phyloP scores from a whole-genome alignment of 129 eudicot genomes.

The Flaveria sonorensis region DNA sequence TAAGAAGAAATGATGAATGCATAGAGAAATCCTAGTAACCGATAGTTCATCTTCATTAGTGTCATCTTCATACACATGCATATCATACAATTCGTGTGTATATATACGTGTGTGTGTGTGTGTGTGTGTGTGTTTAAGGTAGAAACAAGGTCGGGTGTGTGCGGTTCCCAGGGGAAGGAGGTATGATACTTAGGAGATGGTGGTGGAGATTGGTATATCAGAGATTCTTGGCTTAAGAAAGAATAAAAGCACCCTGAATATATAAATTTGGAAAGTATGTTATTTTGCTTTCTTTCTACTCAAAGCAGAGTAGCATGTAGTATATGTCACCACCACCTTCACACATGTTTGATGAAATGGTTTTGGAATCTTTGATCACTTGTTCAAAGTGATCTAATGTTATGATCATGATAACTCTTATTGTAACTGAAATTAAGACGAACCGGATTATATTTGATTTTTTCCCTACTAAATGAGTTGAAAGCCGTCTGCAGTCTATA shows the following conservation, averaged over 20 bases:
- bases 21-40: conserved; percentile 26
- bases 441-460: no score
- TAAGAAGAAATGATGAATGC: conserved; percentile 16
- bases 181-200: conserved; percentile 24
- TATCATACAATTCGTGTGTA: conserved; percentile 1
- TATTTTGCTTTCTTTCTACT: conserved; percentile 55
- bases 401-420: background rate
- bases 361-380: conserved; percentile 9
- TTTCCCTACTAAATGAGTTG: background rate
- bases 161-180: conserved; percentile 23
- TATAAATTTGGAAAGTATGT: conserved; percentile 20
- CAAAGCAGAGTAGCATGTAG: conserved; percentile 30
- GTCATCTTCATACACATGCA: conserved; percentile 12
- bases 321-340: background rate
- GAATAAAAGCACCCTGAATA: conserved; percentile 35
- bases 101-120: background rate
- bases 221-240: conserved; percentile 50
- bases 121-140: background rate
- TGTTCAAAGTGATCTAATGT: background rate
- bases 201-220: conserved; percentile 30
- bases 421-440: no score
- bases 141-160: conserved; percentile 18
- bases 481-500: background rate
- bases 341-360: background rate
- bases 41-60: conserved; percentile 15